Base-by-base conservation (phyloP, 1,139 yeast species). In the Suhomyces kunorum region DNA sequence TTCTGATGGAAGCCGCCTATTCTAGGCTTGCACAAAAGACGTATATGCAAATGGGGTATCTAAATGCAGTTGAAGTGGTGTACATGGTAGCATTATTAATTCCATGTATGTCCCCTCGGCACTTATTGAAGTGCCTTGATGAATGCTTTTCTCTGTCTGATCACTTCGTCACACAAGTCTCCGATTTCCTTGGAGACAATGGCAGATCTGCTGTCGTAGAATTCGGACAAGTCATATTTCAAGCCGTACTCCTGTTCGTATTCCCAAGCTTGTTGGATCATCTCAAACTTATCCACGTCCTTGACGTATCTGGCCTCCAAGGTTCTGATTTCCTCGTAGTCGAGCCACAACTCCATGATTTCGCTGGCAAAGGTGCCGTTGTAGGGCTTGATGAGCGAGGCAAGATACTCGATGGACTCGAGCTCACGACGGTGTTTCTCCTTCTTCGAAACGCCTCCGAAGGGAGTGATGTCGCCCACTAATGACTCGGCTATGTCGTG, bases 401-500 rank as follows among this genome's bases (percentile, higher is more conserved):
- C 64, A 42, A 92, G 61, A 59, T 83, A 89, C 33, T 76, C 59
- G 51, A 92, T 87, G 6, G 98, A 81, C 23, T 68, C 81, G 33
- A 71, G 74, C 58, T 92, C 98, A 43, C 98, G 76, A 43, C 84
- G 74, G 58, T 88, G 95, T 61, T 92, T 92, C 51, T 78, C 83
- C 13, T 51, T 49, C 56, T 84, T 84, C 32, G 80, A 63, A n/a
- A 87, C 80, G 0, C 74, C 76, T 46, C 83, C 95, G 54, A 78
- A 78, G 11, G 98, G 98, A 1, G 96, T 89, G 42, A 92, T 88
- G 60, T 92, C 98, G 11, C 98, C 98, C 8, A 92, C 98, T 27
- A 92, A 68, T 6, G 90, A 66, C 66, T 92, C 98, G 8, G 98
- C 98, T 56, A 92, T 84, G 61, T 92, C 98, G 63, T 92, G 98